These are phyloP conservation scores for Pseudopithomyces chartarum DNA, from an alignment of 2,329 filamentous ascomycete species.

Conservation along the genomic window DNA sequence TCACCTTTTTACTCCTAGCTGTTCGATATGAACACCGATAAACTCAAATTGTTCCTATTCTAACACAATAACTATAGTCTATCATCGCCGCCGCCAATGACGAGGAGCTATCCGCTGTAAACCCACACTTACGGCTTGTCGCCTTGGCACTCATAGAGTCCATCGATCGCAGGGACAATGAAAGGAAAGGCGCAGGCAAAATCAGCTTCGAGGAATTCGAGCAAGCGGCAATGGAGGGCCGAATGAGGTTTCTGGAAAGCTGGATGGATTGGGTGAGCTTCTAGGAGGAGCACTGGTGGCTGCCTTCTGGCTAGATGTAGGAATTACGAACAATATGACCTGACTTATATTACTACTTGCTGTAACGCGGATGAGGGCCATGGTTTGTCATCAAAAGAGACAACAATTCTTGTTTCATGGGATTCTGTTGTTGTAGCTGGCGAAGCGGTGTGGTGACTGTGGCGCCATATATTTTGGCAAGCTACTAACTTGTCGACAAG, in stretches of 20 bases:
- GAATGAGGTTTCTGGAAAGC: slow-evolving; percentile 77
- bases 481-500: no score
- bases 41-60: neutral
- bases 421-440: no score
- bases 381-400: no score
- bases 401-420: no score
- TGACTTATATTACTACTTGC: no score
- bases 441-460: no score
- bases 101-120: slow-evolving; percentile 1
- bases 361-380: no score
- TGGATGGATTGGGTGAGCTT: slow-evolving; percentile 83
- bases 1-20: neutral
- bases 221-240: slow-evolving; percentile 67
- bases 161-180: slow-evolving; percentile 70
- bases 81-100: slow-evolving; percentile 3
- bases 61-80: slow-evolving; percentile 15
- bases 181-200: slow-evolving; percentile 78
- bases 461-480: no score
- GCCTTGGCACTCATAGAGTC: slow-evolving; percentile 58
- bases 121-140: slow-evolving; percentile 28
- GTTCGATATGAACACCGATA: no score
- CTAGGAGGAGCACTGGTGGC: neutral
- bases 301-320: no score
- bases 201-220: slow-evolving; percentile 82
- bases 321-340: no score